Evolutionary conservation across 2,329 filamentous ascomycete genomes (phyloP).

Genomic region (Westerdykella sp.): DNA sequence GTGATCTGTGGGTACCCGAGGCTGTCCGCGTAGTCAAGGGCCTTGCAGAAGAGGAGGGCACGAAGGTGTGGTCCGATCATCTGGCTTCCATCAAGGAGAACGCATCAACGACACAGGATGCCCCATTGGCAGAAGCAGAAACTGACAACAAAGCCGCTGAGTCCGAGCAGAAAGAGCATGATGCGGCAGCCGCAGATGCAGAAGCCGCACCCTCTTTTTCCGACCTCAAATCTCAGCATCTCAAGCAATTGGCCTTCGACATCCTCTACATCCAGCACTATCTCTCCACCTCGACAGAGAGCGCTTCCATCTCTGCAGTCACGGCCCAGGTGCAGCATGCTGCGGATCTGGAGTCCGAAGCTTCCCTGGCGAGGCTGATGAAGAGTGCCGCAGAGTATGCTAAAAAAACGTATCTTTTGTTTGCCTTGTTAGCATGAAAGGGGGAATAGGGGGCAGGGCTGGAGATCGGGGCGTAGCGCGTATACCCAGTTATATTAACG

Average conservation of each 20-base stretch:
- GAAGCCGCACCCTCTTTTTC: conserved; percentile 1
- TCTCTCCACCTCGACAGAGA: conserved; percentile 3
- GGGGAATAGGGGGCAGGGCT: neutral
- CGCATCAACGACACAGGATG: neutral
- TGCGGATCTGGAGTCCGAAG: conserved; percentile 33
- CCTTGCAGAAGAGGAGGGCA: conserved; percentile 48
- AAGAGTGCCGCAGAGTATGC: conserved; percentile 71
- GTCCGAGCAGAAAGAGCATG: conserved; percentile 5
- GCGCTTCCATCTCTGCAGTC: neutral
- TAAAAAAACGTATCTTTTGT: conserved; percentile 74
- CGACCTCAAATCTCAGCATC: conserved; percentile 19
- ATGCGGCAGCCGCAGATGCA: conserved; percentile 6
- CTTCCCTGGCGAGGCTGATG: conserved; percentile 48
- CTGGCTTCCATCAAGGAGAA: conserved; percentile 26
- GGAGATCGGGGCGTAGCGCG: too few relatives aligned
- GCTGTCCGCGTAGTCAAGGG: conserved; percentile 60
- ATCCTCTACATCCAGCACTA: conserved; percentile 38
- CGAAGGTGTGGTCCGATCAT: conserved; percentile 24
- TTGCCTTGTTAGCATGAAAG: conserved; percentile 59
- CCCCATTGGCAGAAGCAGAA: neutral
- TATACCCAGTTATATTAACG: too few relatives aligned
- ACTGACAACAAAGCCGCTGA: conserved; percentile 6
- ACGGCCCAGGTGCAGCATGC: neutral
- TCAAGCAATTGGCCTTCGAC: conserved; percentile 41
- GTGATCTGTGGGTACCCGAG: conserved; percentile 73